These are phyloP conservation scores for Cytospora mali DNA, from an alignment of 2,329 filamentous ascomycete genomes.

Conservation along the genomic window DNA sequence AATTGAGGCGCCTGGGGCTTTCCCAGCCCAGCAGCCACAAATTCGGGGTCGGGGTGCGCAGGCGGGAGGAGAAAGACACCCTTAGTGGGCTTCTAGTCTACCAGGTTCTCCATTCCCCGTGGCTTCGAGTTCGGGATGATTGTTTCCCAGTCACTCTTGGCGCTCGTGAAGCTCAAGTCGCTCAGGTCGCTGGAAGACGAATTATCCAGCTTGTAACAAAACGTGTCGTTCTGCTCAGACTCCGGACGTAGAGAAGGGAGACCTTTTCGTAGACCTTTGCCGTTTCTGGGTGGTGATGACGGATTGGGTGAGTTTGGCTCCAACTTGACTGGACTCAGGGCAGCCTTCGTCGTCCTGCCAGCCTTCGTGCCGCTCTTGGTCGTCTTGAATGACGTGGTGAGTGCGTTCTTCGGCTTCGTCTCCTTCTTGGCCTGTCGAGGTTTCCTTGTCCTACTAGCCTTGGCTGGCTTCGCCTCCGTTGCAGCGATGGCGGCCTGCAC, in stretches of 20 bases:
- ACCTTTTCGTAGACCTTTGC: slow-evolving; percentile 23
- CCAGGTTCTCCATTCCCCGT: slow-evolving; percentile 43
- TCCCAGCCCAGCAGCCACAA: not conserved
- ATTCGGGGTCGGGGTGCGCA: not conserved
- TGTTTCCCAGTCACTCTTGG: slow-evolving; percentile 36
- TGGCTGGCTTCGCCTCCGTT: slow-evolving; percentile 35
- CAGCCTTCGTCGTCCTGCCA: slow-evolving; percentile 30
- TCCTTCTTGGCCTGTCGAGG: slow-evolving; percentile 41
- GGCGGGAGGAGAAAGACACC: not conserved
- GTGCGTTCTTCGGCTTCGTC: slow-evolving; percentile 41
- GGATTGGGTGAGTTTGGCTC: slow-evolving; percentile 32
- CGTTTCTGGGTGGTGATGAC: slow-evolving; percentile 31
- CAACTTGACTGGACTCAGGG: slow-evolving; percentile 30
- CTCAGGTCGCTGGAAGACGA: slow-evolving; percentile 24
- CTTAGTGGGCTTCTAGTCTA: slow-evolving; percentile 35
- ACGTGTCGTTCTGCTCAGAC: slow-evolving; percentile 31
- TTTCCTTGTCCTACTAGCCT: slow-evolving; percentile 36
- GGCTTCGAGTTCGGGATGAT: slow-evolving; percentile 50
- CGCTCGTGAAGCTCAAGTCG: slow-evolving; percentile 29
- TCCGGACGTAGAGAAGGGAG: slow-evolving; percentile 34
- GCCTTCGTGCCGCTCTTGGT: slow-evolving; percentile 42
- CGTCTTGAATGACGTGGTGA: slow-evolving; percentile 49
- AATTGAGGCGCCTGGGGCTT: not conserved
- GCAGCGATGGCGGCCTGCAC: slow-evolving; percentile 31
- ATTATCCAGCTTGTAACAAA: slow-evolving; percentile 18